Evolutionary conservation across 345 rosid genomes (phyloP), one percentile per base, ranked within the genome.

Genomic region (Gossypium bickii): DNA sequence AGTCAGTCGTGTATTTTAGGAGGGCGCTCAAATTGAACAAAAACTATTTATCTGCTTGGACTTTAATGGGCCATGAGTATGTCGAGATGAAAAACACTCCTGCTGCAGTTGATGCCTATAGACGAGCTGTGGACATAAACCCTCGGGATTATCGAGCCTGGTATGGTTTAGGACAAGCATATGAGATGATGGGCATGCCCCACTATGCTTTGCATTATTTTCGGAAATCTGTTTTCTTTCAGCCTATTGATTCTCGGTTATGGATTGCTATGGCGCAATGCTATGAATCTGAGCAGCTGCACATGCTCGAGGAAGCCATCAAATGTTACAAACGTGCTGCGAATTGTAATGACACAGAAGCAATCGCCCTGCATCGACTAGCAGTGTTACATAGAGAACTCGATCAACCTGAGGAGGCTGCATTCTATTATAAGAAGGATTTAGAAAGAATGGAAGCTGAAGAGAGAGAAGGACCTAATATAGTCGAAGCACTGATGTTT

Each of bases 231-330:
- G 90, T 95, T 27, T 93, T 85, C 84, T 89, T 93, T 81, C 97
- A 93, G 73, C 94, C 98, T 2, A 88, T 78, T 77, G 98, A 95
- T 86, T 89, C 98, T 79, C 87, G 99, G 75, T 68, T 90, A 79
- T 95, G 98, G 99, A 93, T 93, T 72, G 99, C 99, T 4, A 95
- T 95, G 97, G 99, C 94, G 67, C 92, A 93, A 72, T 93, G 98
- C 80, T 95, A 91, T 70, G 92, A 93, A 73, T 86, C 91, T 0
- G 94, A 95, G 58, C 89, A 91, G 83, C 92, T 95, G 73, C 89
- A 82, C 79, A 89, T 93, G 94, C 91, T 90, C 43, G 98, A 93
- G 82, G 97, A 90, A 60, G 97, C 99, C 79, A 88, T 95, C 76
- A 90, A 91, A 83, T 95, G 98, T 84, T 93, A 95, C 79, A 89